Evolutionary conservation across 129 eudicot species (phyloP).

Genomic region (Arctium lappa): DNA sequence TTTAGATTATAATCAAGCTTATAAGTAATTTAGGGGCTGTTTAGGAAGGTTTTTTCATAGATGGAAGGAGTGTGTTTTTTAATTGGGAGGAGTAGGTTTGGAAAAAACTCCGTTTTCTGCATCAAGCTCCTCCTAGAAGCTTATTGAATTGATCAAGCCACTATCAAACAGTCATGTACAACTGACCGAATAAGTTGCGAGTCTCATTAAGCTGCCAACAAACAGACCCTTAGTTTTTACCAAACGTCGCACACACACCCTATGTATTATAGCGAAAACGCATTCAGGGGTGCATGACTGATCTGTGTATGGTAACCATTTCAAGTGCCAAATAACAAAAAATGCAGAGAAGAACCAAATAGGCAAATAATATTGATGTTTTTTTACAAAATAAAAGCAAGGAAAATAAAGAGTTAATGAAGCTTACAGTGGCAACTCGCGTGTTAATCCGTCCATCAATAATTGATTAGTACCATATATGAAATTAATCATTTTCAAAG

Average conservation of each 20-base stretch:
- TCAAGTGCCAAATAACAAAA: not conserved
- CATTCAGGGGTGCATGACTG: not conserved
- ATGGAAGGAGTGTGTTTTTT: too few species aligned
- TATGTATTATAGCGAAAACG: not conserved
- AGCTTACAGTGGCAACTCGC: conserved; percentile 86
- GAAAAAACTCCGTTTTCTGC: too few species aligned
- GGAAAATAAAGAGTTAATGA: not conserved
- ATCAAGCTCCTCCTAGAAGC: too few species aligned
- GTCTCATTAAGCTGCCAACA: too few species aligned
- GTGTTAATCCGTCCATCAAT: conserved; percentile 70
- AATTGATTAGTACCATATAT: conserved; percentile 70
- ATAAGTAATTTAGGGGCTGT: not conserved
- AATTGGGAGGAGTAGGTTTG: too few species aligned
- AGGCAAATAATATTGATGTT: not conserved
- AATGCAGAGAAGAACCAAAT: not conserved
- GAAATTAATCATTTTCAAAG: conserved; percentile 68
- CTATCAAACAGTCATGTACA: too few species aligned
- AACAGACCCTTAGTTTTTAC: too few species aligned
- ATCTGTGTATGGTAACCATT: too few species aligned
- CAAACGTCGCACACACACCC: not conserved
- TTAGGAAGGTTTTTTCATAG: too few species aligned
- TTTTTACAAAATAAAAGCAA: not conserved
- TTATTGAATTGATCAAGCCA: too few species aligned
- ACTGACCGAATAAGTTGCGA: too few species aligned
- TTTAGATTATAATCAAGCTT: not conserved